phyloP scores from a whole-genome alignment of 2,329 filamentous ascomycete species.

The Pseudogymnoascus sp. region DNA sequence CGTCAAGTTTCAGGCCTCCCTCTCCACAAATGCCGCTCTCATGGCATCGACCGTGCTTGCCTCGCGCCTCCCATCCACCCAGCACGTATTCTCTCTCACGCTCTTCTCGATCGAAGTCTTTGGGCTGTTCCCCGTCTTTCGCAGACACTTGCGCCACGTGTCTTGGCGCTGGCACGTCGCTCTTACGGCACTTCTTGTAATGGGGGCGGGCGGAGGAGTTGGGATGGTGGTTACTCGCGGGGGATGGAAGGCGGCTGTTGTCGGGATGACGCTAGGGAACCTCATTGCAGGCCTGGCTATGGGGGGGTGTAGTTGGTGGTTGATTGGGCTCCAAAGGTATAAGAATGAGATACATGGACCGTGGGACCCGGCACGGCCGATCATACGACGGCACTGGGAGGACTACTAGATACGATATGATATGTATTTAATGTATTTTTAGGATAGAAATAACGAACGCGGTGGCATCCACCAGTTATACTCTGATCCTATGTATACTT shows the following conservation, averaged over 20 bases:
- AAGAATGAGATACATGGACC: conserved; percentile 98
- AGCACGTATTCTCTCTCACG: conserved; percentile 89
- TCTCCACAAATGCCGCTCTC: conserved; percentile 91
- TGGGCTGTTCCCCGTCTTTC: conserved; percentile 92
- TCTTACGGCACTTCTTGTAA: conserved; percentile 68
- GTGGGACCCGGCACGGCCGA: conserved; percentile 90
- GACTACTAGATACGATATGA: conserved; percentile 20
- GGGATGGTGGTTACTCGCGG: conserved; percentile 50
- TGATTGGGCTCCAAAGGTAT: conserved; percentile 94
- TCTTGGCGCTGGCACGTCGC: conserved; percentile 74
- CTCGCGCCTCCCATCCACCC: conserved; percentile 78
- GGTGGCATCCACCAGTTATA: not conserved
- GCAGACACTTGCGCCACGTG: conserved; percentile 75
- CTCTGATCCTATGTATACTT: not conserved
- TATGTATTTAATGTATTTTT: conserved; percentile 7
- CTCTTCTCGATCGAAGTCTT: conserved; percentile 97
- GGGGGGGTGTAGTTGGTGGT: conserved; percentile 95
- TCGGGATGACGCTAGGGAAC: conserved; percentile 71
- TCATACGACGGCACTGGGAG: conserved; percentile 56
- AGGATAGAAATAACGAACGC: not conserved
- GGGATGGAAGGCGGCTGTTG: conserved; percentile 50
- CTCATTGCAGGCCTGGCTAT: conserved; percentile 69
- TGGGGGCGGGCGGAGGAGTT: conserved; percentile 72
- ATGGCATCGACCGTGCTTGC: conserved; percentile 96
- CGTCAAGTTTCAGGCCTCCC: conserved; percentile 58